phyloP scores from a whole-genome alignment of 495 filamentous ascomycete genomes.

The Hypoxylon fragiforme region DNA sequence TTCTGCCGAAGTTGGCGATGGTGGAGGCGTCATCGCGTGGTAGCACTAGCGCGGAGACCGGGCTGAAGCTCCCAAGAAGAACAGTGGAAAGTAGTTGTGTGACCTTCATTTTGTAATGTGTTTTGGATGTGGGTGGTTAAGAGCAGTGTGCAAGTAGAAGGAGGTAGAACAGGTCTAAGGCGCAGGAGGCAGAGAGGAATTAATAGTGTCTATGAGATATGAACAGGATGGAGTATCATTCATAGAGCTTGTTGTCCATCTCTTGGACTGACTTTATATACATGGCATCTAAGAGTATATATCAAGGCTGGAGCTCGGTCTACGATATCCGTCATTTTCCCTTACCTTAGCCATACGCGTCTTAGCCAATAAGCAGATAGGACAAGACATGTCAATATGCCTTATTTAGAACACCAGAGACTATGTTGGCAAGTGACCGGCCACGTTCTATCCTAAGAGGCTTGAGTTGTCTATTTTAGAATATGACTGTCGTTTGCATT shows the following conservation, averaged over 20 bases:
- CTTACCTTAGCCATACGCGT: no score
- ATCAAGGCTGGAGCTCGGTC: no score
- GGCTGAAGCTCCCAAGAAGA: neutral
- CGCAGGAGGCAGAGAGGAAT: no score
- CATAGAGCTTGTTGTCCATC: no score
- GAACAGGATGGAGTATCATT: no score
- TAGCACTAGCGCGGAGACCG: constrained; percentile 6
- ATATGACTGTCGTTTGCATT: constrained; percentile 2
- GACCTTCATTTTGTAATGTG: constrained; percentile 9
- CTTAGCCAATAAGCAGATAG: neutral
- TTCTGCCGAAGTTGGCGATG: constrained; percentile 26
- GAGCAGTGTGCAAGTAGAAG: no score
- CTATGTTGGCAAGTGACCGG: no score
- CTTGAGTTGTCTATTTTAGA: constrained; percentile 7
- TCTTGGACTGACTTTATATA: no score
- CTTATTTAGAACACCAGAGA: neutral
- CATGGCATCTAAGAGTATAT: no score
- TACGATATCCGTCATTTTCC: no score
- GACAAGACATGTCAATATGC: neutral
- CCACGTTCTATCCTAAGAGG: neutral
- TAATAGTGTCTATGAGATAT: no score
- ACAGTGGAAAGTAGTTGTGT: constrained; percentile 4
- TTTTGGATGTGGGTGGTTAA: neutral
- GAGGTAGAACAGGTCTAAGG: no score
- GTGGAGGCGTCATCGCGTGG: constrained; percentile 21